phyloP scores from a whole-genome alignment of 495 filamentous ascomycete genomes.

The Astrothelium macrocarpum region DNA sequence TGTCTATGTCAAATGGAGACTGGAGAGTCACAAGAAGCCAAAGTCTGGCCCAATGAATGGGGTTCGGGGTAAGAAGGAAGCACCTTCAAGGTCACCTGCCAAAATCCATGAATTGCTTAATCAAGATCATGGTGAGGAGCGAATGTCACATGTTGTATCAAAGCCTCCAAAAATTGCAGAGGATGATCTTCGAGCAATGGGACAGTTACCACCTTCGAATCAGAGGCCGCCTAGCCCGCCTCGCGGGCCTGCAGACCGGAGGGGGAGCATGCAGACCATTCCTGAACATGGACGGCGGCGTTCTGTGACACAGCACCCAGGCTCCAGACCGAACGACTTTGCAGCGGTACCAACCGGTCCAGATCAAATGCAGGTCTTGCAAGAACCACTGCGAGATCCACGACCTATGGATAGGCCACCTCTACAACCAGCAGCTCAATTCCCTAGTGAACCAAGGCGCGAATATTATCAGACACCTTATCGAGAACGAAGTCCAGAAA shows the following conservation, averaged over 20 bases:
- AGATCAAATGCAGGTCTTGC: not conserved
- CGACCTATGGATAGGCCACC: not conserved
- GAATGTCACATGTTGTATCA: not conserved
- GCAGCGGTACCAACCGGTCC: not conserved
- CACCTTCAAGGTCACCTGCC: not conserved
- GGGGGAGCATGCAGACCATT: not conserved
- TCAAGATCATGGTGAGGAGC: not conserved
- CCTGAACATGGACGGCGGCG: not conserved
- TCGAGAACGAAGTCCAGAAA: not conserved
- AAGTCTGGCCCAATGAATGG: not conserved
- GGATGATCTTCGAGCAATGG: not conserved
- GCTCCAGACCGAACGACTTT: not conserved
- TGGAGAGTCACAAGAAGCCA: conserved; percentile 1
- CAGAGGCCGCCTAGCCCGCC: not conserved
- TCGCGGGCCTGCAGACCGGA: not conserved
- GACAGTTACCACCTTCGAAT: not conserved
- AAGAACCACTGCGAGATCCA: not conserved
- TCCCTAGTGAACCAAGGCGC: not conserved
- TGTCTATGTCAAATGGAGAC: conserved; percentile 1
- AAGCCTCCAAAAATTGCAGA: not conserved
- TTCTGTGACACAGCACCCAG: not conserved
- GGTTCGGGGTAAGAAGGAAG: not conserved
- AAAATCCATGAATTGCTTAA: not conserved
- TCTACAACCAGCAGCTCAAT: conserved; percentile 2
- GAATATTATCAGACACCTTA: conserved; percentile 4